phyloP scores from a whole-genome alignment of 2,329 filamentous ascomycete genomes.

The Microdochium trichocladiopsis region DNA sequence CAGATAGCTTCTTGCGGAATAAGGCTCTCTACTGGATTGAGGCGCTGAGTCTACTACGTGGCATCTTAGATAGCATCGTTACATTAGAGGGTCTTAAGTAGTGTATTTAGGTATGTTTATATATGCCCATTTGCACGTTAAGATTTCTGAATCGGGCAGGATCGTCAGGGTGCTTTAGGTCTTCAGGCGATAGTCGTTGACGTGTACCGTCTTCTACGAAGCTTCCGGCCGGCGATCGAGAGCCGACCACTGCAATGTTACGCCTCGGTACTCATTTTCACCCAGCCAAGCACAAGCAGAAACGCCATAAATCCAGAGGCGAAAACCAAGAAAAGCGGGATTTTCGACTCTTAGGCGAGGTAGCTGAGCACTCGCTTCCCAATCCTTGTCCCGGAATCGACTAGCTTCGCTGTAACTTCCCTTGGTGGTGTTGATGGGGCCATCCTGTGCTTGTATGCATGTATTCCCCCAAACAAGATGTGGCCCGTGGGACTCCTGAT shows the following conservation, averaged over 20 bases:
- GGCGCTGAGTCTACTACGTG: slow-evolving; percentile 25
- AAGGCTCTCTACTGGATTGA: slow-evolving; percentile 37
- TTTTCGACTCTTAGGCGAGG: too few relatives aligned
- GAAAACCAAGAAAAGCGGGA: not conserved
- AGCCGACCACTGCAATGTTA: slow-evolving; percentile 9
- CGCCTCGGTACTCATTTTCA: slow-evolving; percentile 9
- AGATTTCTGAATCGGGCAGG: not conserved
- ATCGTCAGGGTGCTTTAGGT: slow-evolving; percentile 1
- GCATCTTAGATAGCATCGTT: slow-evolving; percentile 13
- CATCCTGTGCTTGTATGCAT: too few relatives aligned
- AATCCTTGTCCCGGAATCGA: too few relatives aligned
- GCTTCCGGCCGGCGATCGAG: slow-evolving; percentile 2
- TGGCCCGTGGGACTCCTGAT: too few relatives aligned
- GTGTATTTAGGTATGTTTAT: slow-evolving; percentile 1
- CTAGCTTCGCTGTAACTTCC: too few relatives aligned
- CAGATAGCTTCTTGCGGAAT: slow-evolving; percentile 22
- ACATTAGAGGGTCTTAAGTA: slow-evolving; percentile 11
- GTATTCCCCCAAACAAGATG: too few relatives aligned
- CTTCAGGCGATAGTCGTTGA: slow-evolving; percentile 3
- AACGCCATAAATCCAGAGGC: slow-evolving; percentile 4
- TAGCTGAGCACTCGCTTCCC: too few relatives aligned
- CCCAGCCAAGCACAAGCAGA: slow-evolving; percentile 2
- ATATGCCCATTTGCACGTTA: not conserved
- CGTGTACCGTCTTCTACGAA: slow-evolving; percentile 1
- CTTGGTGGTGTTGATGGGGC: too few relatives aligned